Evolutionary conservation across 306 rosid species (phyloP).

Genomic region (Calophaca sinica): DNA sequence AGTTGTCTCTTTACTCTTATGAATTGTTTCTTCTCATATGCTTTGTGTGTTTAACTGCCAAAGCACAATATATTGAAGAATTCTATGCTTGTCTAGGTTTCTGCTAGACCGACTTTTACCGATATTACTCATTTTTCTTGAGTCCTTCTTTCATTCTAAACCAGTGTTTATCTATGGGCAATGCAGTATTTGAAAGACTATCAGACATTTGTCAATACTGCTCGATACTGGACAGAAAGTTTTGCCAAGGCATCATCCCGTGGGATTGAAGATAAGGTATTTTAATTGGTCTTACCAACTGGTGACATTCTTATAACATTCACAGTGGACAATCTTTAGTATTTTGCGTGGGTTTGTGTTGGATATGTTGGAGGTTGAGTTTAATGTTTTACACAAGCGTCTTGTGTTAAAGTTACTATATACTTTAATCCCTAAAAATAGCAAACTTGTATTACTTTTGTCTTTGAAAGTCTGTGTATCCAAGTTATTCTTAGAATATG

Average conservation of each 20-base stretch:
- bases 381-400: conserved; percentile 25
- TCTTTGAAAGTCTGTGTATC: background rate
- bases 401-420: background rate
- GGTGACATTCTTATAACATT: background rate
- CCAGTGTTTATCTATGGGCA: conserved; percentile 26
- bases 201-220: conserved; percentile 89
- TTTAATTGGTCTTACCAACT: background rate
- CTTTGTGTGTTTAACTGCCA: conserved; percentile 23
- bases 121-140: background rate
- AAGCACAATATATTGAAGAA: conserved; percentile 15
- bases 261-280: conserved; percentile 90
- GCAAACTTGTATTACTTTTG: background rate
- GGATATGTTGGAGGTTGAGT: background rate
- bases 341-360: background rate
- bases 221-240: conserved; percentile 95
- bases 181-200: conserved; percentile 84
- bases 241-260: conserved; percentile 85
- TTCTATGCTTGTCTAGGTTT: conserved; percentile 1
- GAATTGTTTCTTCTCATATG: conserved; percentile 17
- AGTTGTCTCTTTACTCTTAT: conserved; percentile 1
- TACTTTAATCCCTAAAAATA: background rate
- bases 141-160: conserved; percentile 24
- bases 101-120: conserved; percentile 16
- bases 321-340: conserved; percentile 12
- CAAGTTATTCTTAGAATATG: background rate